phyloP scores from a whole-genome alignment of 371 early-diverging fungal genomes.

The Apophysomyces variabilis region DNA sequence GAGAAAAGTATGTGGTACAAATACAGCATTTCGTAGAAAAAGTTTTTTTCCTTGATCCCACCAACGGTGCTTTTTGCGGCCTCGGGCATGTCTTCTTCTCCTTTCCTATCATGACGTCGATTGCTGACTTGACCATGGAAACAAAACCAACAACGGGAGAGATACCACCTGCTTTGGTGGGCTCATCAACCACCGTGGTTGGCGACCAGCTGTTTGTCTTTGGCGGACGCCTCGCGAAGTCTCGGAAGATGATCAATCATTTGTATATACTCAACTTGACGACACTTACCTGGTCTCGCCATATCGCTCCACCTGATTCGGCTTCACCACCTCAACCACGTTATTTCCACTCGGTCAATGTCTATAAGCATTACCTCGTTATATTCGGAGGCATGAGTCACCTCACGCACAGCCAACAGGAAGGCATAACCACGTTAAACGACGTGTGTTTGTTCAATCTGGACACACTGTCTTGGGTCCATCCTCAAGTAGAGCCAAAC shows the following conservation, averaged over 20 bases:
- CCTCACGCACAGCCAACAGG: slow-evolving; percentile 18
- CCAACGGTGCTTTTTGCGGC: background rate
- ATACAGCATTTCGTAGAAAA: background rate
- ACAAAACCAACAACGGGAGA: slow-evolving; percentile 65
- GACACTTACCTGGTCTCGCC: slow-evolving; percentile 57
- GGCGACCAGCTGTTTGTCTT: slow-evolving; percentile 67
- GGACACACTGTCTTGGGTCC: slow-evolving; percentile 57
- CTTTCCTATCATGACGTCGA: slow-evolving; percentile 36
- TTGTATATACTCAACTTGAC: slow-evolving; percentile 70
- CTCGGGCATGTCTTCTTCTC: background rate
- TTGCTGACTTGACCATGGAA: slow-evolving; percentile 76
- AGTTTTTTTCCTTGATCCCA: background rate
- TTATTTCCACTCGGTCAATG: slow-evolving; percentile 80
- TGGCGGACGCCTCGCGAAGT: slow-evolving; percentile 74
- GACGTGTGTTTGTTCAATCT: slow-evolving; percentile 71
- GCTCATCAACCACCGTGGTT: slow-evolving; percentile 67
- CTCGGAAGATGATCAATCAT: slow-evolving; percentile 69
- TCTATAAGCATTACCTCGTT: slow-evolving; percentile 59
- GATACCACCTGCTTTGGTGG: slow-evolving; percentile 74
- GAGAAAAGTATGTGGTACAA: background rate
- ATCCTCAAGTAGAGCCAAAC: slow-evolving; percentile 48
- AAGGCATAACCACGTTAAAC: slow-evolving; percentile 57
- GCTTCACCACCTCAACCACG: slow-evolving; percentile 55
- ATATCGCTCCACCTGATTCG: slow-evolving; percentile 37
- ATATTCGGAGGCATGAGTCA: slow-evolving; percentile 73